A percentile compares a stretch with the other conserved stretches of the same genome.
Conservation (phyloP, 2,329 filamentous ascomycete genomes). For the Metarhizium rileyi region DNA sequence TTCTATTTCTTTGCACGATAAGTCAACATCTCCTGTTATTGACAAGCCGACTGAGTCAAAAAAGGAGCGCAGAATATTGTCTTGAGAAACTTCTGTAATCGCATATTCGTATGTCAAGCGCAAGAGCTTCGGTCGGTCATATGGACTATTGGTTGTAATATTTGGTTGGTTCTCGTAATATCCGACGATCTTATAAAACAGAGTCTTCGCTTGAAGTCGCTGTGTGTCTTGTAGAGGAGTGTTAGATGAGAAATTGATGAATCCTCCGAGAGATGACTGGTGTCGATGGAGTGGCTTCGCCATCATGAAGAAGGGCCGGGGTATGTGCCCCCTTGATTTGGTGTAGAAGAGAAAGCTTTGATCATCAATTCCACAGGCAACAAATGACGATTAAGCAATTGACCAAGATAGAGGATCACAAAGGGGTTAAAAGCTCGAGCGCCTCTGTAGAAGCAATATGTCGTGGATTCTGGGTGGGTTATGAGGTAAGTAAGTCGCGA, state of each 20-base stretch:
- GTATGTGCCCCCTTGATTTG: not conserved
- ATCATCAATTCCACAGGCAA: not conserved
- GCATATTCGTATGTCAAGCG: not conserved
- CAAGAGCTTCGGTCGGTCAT: not conserved
- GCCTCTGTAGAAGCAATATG: not conserved
- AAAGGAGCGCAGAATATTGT: not conserved
- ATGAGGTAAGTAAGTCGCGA: not conserved
- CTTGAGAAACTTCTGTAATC: not conserved
- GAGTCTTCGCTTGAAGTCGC: not conserved
- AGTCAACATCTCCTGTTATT: not conserved
- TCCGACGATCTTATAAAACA: not conserved
- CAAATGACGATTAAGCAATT: not conserved
- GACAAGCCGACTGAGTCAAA: not conserved
- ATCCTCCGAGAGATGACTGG: not conserved
- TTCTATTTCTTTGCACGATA: not conserved
- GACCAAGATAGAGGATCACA: not conserved
- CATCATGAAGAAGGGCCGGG: not conserved
- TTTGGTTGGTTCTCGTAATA: not conserved
- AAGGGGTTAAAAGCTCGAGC: not conserved
- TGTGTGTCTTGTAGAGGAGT: not conserved
- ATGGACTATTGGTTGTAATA: not conserved
- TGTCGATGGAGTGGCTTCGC: not conserved
- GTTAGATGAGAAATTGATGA: not conserved
- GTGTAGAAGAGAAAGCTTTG: not conserved
- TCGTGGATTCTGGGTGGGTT: not conserved